Conservation (phyloP, 108 stramenopile genomes). For the Nannochloropsis gaditana region DNA sequence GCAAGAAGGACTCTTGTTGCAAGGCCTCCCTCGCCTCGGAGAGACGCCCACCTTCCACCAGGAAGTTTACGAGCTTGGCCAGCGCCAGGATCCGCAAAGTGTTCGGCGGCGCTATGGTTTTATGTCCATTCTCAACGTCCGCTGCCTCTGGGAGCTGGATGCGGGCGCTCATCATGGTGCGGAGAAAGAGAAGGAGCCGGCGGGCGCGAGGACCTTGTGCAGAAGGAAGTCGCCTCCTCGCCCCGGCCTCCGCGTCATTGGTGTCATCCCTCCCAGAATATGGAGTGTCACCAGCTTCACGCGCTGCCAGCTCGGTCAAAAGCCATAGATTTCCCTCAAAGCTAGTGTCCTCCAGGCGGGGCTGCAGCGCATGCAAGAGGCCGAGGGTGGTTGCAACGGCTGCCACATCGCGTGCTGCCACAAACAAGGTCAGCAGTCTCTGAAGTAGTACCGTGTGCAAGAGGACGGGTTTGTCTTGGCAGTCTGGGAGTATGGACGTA, state of each 20-base stretch:
- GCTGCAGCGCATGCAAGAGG: not conserved
- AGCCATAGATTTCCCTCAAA: not conserved
- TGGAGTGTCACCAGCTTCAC: not conserved
- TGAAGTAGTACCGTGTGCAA: not conserved
- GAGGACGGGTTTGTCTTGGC: not conserved
- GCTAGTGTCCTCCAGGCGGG: not conserved
- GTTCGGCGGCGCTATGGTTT: not conserved
- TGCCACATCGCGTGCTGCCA: not conserved
- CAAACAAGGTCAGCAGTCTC: not conserved
- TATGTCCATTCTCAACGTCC: not conserved
- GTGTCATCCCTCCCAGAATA: not conserved
- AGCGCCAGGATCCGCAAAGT: not conserved
- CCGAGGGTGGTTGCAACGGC: not conserved
- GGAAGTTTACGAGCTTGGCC: not conserved
- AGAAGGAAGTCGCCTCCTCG: too few relatives aligned
- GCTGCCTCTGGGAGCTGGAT: conserved; percentile 9
- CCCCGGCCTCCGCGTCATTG: not conserved
- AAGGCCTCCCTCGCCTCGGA: not conserved
- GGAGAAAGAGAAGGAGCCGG: not conserved
- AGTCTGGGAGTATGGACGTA: not conserved
- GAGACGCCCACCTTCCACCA: not conserved
- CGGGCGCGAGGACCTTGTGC: not conserved
- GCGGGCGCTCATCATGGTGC: not conserved
- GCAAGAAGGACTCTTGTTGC: not conserved
- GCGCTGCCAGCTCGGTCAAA: not conserved